Evolutionary conservation across 2,329 filamentous ascomycete species (phyloP), one percentile per base, ranked within the genome.

Genomic region (Aspergillus sojae): DNA sequence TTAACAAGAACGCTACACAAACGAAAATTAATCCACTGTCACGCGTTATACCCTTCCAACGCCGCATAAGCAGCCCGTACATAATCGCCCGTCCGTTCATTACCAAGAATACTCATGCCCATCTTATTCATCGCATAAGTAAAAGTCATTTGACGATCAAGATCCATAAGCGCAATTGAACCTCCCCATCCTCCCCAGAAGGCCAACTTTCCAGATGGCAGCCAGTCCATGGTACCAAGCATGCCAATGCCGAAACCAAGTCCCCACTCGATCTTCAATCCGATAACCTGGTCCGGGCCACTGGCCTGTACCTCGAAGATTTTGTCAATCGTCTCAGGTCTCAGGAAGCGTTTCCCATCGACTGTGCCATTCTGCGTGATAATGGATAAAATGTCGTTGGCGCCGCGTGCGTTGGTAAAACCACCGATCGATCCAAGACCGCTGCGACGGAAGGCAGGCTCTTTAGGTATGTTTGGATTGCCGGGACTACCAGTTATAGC

Each of bases 181-280:
- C 82, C 82, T 12, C 82, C 82, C 77, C 77, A 83, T 0, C 82
- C 82, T 28, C 76, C 74, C 81, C 82, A 83, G 61, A 76, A 82
- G 52, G 75, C 77, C 4, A 71, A 63, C 5, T 68, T 66, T 0
- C 80, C 81, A 9, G 68, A 63, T 0, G 75, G 76, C 5, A 77
- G 65, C 64, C 65, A 77, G 1, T 64, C 48, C 2, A 66, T 11
- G 16, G 39, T 1, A 63, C 26, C 57, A 2, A 77, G 75, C 41
- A 77, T 58, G 2, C 74, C 62, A 16, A 84, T 61, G 0, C 70
- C 79, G 54, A 76, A 80, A 0, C 82, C 83, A 34, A 82, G 76
- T 0, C 82, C 83, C 52, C 80, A 81, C 1, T 79, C 75, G 0
- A 82, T 1, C 4, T 69, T 70, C 2, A 61, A 10, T 0, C 74